Evolutionary conservation across 371 early-diverging fungal species (phyloP).

Genomic region (Lichtheimia corymbifera): DNA sequence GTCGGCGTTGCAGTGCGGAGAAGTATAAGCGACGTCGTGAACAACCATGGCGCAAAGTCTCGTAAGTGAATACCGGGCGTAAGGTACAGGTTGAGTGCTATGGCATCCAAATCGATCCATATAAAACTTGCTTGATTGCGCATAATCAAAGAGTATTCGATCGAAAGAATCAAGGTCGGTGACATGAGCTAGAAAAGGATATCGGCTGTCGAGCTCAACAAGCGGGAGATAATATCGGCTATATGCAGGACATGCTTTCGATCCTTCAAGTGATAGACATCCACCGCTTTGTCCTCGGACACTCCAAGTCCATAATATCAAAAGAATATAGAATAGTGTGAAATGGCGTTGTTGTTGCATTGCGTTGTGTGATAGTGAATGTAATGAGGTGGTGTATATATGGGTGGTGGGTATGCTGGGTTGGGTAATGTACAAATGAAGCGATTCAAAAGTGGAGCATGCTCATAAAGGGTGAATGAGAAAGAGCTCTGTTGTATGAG

Average conservation of each 20-base stretch:
- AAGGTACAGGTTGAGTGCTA: constrained; percentile 27
- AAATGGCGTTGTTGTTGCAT: no score
- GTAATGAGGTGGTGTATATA: no score
- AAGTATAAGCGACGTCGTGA: constrained; percentile 28
- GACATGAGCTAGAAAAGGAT: constrained; percentile 26
- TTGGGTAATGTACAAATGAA: no score
- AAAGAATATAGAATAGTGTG: no score
- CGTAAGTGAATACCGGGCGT: constrained; percentile 46
- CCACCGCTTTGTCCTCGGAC: constrained; percentile 4
- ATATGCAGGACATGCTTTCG: constrained; percentile 45
- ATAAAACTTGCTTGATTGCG: constrained; percentile 27
- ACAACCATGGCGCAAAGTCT: constrained; percentile 37
- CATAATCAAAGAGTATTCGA: constrained; percentile 24
- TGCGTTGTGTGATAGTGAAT: no score
- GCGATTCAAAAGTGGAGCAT: no score
- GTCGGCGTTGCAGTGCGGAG: constrained; percentile 41
- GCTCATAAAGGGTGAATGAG: no score
- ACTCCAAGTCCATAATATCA: neutral
- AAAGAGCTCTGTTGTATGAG: no score
- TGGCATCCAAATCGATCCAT: constrained; percentile 27
- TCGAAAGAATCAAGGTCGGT: constrained; percentile 40
- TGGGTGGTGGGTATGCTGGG: no score
- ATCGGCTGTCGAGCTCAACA: constrained; percentile 15
- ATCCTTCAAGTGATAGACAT: constrained; percentile 36
- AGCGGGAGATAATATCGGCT: constrained; percentile 38